These are phyloP conservation scores for Spiromastix sp. DNA, from an alignment of 2,329 filamentous ascomycete species.

Conservation along the genomic window DNA sequence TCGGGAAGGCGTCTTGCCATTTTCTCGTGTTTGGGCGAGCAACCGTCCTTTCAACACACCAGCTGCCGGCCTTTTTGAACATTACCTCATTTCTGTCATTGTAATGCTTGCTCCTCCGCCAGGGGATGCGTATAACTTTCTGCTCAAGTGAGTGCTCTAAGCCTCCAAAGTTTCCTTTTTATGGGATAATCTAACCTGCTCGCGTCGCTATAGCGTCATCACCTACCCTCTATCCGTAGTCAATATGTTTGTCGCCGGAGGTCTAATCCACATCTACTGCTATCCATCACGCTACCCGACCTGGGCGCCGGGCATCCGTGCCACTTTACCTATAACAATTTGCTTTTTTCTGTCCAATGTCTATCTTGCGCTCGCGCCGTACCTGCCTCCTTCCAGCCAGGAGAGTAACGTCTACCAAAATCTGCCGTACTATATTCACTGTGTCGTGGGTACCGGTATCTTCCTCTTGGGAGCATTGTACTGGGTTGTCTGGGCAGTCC, in stretches of 20 bases:
- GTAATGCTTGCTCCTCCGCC: slow-evolving; percentile 57
- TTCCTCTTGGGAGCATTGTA: slow-evolving; percentile 42
- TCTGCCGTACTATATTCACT: slow-evolving; percentile 45
- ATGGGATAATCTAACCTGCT: neutral
- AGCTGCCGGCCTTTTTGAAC: slow-evolving; percentile 47
- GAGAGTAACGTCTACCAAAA: slow-evolving; percentile 42
- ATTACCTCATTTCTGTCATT: slow-evolving; percentile 56
- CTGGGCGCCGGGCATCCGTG: slow-evolving; percentile 41
- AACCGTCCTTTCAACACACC: slow-evolving; percentile 58
- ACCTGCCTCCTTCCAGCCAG: slow-evolving; percentile 36
- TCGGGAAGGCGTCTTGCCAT: slow-evolving; percentile 59
- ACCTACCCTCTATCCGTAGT: slow-evolving; percentile 36
- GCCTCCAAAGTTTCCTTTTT: neutral
- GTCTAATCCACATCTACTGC: slow-evolving; percentile 38
- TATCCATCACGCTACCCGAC: slow-evolving; percentile 29
- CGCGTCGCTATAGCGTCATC: slow-evolving; percentile 20
- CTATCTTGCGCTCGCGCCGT: slow-evolving; percentile 43
- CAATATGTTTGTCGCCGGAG: slow-evolving; percentile 42
- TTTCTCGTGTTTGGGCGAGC: slow-evolving; percentile 56
- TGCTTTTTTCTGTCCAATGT: slow-evolving; percentile 45
- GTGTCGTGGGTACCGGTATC: slow-evolving; percentile 41
- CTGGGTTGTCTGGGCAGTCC: slow-evolving; percentile 41
- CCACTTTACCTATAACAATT: slow-evolving; percentile 39
- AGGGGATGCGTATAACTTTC: slow-evolving; percentile 58
- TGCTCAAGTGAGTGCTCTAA: slow-evolving; percentile 26